These are phyloP conservation scores for Lipomyces chichibuensis DNA, from an alignment of 805 yeast species.

Conservation along the genomic window DNA sequence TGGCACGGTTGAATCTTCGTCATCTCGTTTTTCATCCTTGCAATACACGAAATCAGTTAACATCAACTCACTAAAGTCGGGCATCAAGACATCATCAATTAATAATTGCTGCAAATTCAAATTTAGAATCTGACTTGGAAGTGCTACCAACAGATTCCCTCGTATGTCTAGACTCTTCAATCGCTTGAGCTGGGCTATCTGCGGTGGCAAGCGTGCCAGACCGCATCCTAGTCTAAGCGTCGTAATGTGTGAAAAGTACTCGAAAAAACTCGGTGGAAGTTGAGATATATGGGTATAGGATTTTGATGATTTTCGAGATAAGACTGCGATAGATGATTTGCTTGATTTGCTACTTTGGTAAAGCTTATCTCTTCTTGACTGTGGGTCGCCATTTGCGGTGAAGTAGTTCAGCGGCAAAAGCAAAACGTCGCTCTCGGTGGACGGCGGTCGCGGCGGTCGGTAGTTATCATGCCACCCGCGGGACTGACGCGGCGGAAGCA, in stretches of 20 bases:
- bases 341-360: conserved; percentile 15
- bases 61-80: conserved; percentile 28
- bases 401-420: conserved; percentile 19
- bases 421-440: conserved; percentile 10
- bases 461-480: conserved; percentile 14
- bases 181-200: conserved; percentile 22
- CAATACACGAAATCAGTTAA: conserved; percentile 28
- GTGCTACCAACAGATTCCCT: conserved; percentile 18
- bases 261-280: conserved; percentile 30
- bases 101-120: conserved; percentile 26
- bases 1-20: neutral
- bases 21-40: neutral
- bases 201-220: conserved; percentile 28
- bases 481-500: conserved; percentile 20
- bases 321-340: conserved; percentile 17
- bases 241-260: conserved; percentile 24
- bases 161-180: conserved; percentile 24
- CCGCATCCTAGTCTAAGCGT: conserved; percentile 27
- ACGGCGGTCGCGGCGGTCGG: conserved; percentile 17
- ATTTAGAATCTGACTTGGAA: conserved; percentile 23
- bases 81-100: conserved; percentile 23
- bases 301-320: conserved; percentile 20
- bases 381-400: conserved; percentile 1
- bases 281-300: conserved; percentile 26
- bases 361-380: conserved; percentile 15